Base-by-base conservation (phyloP, 2,329 filamentous ascomycete species). In the Aspergillus amoenus region DNA sequence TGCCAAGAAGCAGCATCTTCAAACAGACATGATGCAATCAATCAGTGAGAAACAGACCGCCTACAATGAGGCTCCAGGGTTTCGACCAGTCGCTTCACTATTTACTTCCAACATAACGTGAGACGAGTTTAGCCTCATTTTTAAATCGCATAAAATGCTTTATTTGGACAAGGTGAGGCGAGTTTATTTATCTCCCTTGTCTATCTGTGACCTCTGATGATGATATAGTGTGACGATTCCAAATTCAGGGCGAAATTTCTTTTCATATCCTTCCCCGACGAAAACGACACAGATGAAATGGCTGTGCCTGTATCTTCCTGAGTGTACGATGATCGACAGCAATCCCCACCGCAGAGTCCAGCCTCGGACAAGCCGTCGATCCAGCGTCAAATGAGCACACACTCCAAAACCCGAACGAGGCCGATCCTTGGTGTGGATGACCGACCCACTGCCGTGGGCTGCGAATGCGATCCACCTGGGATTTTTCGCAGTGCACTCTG, bases 61-160 rank as follows among this genome's bases (percentile, higher is more conserved):
- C 18, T 15, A 22, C 13, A 15, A 24, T 45, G 42, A 44, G 12
- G 24, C 42, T 24, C 42, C 12, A 45, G 22, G 21, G 8, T 45
- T 45, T 12, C 22, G 13, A 45, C 24, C 22, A 27, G 18, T 45
- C 42, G 24, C 30, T 13, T 27, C 48, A 24, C 40, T 32, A 18
- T 18, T 39, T 21, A 15, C 18, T 39, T 49, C 32, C 24, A 5
- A 41, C 30, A 22, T 4, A 21, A 44, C 37, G 24, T 47, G 34
- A 52, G 55, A 49, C 55, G 37, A 43, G 32, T n/a, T 52, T 49
- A 40, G 44, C 55, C 49, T 53, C 55, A 52, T 49, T 47, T 27
- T 11, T 18, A 24, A 43, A 39, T 24, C 42, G 24, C 8, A 30
- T 17, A 46, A 22, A 24, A 27, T 21, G 18, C 17, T 37, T 22